Percentiles rank a stretch among this genome's conserved stretches.
phyloP scores from a whole-genome alignment of 306 rosid species.

The Carpinus viminea region DNA sequence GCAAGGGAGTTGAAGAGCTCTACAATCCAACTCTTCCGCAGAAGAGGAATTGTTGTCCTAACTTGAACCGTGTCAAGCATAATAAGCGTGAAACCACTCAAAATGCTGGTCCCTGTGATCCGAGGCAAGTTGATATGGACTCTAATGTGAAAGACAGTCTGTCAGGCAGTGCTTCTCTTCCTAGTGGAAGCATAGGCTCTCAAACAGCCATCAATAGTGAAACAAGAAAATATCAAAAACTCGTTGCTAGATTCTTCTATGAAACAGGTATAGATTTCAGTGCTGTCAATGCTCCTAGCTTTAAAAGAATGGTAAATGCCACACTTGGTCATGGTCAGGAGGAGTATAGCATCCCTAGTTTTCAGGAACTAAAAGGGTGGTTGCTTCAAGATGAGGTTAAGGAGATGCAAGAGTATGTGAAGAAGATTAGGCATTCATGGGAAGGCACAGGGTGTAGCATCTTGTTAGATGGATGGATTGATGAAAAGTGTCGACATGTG shows the following conservation, averaged over 20 bases:
- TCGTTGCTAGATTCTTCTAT: conserved; percentile 34
- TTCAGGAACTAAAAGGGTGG: conserved; percentile 30
- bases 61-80: not conserved
- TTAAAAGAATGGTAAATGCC: conserved; percentile 18
- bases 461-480: conserved; percentile 31
- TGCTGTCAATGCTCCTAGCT: conserved; percentile 12
- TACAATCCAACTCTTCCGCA: not conserved
- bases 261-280: conserved; percentile 31
- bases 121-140: conserved; percentile 2
- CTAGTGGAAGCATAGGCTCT: not conserved
- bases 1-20: not conserved
- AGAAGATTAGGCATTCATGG: conserved; percentile 26
- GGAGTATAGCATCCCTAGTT: conserved; percentile 20
- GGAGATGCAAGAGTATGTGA: conserved; percentile 29
- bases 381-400: conserved; percentile 29
- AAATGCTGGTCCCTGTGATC: not conserved
- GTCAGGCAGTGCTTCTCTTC: not conserved
- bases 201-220: conserved; percentile 7
- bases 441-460: conserved; percentile 33
- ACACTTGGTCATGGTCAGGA: conserved; percentile 10
- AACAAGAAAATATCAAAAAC: not conserved
- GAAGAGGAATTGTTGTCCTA: conserved; percentile 9
- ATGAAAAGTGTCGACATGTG: conserved; percentile 24
- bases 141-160: not conserved
- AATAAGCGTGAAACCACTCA: not conserved